These are phyloP conservation scores for Didymella sp. DNA, from an alignment of 2,329 filamentous ascomycete species.

Conservation along the genomic window DNA sequence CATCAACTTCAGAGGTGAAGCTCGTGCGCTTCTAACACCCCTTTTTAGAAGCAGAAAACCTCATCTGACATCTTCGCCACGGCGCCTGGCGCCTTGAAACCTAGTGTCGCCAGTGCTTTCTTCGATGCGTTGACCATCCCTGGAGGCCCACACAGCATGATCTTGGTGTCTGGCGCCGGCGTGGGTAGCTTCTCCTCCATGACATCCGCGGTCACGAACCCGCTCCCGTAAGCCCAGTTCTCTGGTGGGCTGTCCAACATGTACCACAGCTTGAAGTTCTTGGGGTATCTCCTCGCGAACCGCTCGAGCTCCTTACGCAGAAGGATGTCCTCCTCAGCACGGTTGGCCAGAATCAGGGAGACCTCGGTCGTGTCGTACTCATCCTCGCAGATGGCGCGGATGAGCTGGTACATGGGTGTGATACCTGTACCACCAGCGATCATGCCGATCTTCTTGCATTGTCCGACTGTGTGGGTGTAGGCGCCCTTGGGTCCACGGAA, in stretches of 20 bases:
- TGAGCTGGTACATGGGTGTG: slow-evolving; percentile 67
- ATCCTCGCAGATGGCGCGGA: slow-evolving; percentile 69
- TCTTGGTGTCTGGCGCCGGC: slow-evolving; percentile 57
- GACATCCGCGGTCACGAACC: slow-evolving; percentile 53
- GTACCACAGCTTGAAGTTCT: slow-evolving; percentile 62
- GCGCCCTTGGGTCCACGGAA: slow-evolving; percentile 65
- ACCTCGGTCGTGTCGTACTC: slow-evolving; percentile 64
- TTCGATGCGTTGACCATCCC: slow-evolving; percentile 63
- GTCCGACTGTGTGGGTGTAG: slow-evolving; percentile 56
- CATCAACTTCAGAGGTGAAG: not conserved
- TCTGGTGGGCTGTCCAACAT: slow-evolving; percentile 53
- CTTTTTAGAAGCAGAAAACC: slow-evolving; percentile 60
- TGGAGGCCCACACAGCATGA: slow-evolving; percentile 68
- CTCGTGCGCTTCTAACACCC: not conserved
- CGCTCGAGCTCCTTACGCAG: slow-evolving; percentile 63
- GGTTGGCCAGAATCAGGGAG: slow-evolving; percentile 66
- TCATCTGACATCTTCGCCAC: slow-evolving; percentile 62
- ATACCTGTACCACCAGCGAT: slow-evolving; percentile 62
- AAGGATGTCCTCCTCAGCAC: slow-evolving; percentile 66
- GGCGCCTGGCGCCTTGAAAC: slow-evolving; percentile 60
- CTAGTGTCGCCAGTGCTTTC: slow-evolving; percentile 53
- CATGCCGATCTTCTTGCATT: slow-evolving; percentile 60
- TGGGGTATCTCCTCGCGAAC: slow-evolving; percentile 61
- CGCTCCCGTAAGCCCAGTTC: slow-evolving; percentile 21
- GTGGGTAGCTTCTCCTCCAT: slow-evolving; percentile 59